Evolutionary conservation across 2,329 filamentous ascomycete genomes (phyloP).

Genomic region (Volutella citrinella): DNA sequence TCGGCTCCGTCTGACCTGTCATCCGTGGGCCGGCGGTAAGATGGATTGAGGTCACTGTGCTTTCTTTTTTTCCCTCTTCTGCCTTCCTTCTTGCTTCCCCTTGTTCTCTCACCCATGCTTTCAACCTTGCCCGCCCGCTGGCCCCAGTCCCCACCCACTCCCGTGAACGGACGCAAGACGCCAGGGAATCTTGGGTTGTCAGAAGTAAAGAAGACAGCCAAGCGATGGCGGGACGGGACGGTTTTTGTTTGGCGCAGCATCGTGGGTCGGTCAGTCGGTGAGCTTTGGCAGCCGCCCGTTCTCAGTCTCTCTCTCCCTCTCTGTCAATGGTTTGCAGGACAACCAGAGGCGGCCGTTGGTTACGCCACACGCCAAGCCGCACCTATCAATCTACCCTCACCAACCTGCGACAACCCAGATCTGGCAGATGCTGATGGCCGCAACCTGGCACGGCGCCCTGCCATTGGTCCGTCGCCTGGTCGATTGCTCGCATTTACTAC

Average conservation of each 20-base stretch:
- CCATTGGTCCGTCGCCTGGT: conserved; percentile 10
- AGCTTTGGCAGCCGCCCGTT: conserved; percentile 1
- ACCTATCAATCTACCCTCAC: conserved; percentile 4
- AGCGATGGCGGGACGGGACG: conserved; percentile 4
- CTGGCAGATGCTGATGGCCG: conserved; percentile 14
- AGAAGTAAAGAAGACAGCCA: conserved; percentile 3
- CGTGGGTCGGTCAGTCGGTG: no score
- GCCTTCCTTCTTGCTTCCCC: not conserved
- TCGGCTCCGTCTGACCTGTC: no score
- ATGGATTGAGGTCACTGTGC: no score
- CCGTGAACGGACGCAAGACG: conserved; percentile 5
- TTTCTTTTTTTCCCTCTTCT: conserved; percentile 11
- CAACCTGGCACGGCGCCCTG: conserved; percentile 9
- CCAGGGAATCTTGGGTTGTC: not conserved
- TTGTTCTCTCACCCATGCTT: no score
- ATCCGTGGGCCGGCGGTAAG: no score
- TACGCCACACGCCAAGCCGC: conserved; percentile 2
- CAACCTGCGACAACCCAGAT: conserved; percentile 4
- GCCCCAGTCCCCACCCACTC: conserved; percentile 5
- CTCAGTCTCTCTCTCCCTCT: not conserved
- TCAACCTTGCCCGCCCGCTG: no score
- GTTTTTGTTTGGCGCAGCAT: conserved; percentile 3
- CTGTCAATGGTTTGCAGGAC: not conserved
- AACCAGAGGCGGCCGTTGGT: conserved; percentile 1
- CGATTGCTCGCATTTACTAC: conserved; percentile 12